Conservation (phyloP, 1,139 yeast genomes). For the Saccharomyces hybrid region DNA sequence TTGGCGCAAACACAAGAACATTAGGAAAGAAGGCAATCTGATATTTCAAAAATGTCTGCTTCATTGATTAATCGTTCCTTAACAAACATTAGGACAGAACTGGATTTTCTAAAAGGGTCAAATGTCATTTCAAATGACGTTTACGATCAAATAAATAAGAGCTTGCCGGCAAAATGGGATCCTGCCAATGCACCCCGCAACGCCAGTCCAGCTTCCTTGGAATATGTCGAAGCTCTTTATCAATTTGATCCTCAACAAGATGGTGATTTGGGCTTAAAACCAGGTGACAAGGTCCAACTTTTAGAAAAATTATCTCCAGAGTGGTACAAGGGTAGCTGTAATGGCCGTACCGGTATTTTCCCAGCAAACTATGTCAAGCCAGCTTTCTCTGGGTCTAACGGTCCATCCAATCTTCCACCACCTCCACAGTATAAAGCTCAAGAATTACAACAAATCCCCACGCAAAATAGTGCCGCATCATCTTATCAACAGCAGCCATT, state of each 20-base stretch:
- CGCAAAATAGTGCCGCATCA: conserved; percentile 21
- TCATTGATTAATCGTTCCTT: conserved; percentile 74
- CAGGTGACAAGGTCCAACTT: conserved; percentile 65
- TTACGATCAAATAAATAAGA: conserved; percentile 42
- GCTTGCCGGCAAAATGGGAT: conserved; percentile 55
- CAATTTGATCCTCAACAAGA: conserved; percentile 62
- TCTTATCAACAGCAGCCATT: conserved; percentile 11
- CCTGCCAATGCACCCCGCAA: conserved; percentile 22
- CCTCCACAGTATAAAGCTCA: conserved; percentile 41
- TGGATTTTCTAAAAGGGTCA: conserved; percentile 74
- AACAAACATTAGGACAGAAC: conserved; percentile 61
- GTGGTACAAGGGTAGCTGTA: conserved; percentile 82
- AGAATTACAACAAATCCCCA: conserved; percentile 5
- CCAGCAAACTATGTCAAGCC: conserved; percentile 78
- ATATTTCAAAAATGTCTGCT: conserved; percentile 33
- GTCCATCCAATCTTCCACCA: conserved; percentile 33
- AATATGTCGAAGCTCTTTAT: conserved; percentile 59
- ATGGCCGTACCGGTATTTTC: conserved; percentile 67
- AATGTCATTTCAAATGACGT: conserved; percentile 60
- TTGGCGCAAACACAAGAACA: conserved; percentile 7
- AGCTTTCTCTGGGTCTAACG: conserved; percentile 33
- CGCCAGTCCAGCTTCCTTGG: conserved; percentile 17
- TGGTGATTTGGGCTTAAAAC: conserved; percentile 58
- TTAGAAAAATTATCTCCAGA: conserved; percentile 70
- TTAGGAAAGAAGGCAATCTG: neutral